These are phyloP conservation scores for Phytophthora aleatoria DNA, from an alignment of 352 stramenopile genomes.

Conservation along the genomic window DNA sequence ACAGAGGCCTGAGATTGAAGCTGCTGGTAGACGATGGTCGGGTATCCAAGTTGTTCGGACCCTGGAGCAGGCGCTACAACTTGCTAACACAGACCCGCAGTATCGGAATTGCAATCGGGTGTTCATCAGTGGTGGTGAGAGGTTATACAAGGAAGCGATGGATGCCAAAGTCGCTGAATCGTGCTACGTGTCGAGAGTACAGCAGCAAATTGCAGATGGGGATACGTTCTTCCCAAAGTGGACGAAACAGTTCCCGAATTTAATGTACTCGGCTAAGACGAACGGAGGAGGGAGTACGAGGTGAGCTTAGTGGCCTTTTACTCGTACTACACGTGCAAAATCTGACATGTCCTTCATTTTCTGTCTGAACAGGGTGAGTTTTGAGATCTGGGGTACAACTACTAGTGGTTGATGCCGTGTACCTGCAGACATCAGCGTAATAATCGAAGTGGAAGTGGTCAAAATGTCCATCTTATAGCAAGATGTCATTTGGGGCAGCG, in stretches of 20 bases:
- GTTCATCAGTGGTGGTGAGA: constrained; percentile 69
- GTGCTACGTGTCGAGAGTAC: constrained; percentile 70
- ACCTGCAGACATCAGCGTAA: neutral
- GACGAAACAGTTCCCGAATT: constrained; percentile 44
- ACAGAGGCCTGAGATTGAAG: constrained; percentile 12
- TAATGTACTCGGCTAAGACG: constrained; percentile 43
- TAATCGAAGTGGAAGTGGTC: too few species aligned
- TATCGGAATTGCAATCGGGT: constrained; percentile 50
- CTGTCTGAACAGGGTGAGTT: constrained; percentile 37
- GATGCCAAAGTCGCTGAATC: constrained; percentile 44
- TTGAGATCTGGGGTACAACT: constrained; percentile 36
- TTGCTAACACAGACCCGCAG: constrained; percentile 34
- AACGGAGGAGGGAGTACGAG: constrained; percentile 25
- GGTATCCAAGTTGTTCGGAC: constrained; percentile 41
- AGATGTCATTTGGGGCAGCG: too few species aligned
- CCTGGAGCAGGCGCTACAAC: constrained; percentile 48
- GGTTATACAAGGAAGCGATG: constrained; percentile 67
- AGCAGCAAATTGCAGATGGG: constrained; percentile 43
- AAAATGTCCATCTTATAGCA: too few species aligned
- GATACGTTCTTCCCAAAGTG: constrained; percentile 68
- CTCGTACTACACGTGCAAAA: neutral
- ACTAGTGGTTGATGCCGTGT: neutral
- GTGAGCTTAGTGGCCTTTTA: constrained; percentile 9
- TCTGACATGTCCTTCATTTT: neutral
- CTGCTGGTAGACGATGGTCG: constrained; percentile 8